phyloP scores from a whole-genome alignment of 1,139 yeast genomes.

The Suhomyces bolitotheri region DNA sequence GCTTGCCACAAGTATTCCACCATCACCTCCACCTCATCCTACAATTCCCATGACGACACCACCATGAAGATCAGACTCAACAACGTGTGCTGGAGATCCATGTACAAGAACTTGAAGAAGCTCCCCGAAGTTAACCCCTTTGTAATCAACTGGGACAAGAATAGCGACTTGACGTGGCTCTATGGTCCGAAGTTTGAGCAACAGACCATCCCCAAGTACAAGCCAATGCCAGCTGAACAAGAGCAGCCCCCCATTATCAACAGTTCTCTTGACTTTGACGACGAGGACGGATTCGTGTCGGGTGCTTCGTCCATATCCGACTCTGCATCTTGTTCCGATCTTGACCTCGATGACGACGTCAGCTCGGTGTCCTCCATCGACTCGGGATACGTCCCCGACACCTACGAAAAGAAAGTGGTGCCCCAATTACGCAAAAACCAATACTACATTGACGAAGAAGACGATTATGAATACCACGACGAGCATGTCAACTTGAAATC shows the following conservation, averaged over 20 bases:
- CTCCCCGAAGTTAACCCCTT: constrained; percentile 35
- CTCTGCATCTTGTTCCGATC: constrained; percentile 9
- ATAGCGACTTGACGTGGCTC: constrained; percentile 47
- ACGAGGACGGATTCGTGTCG: constrained; percentile 9
- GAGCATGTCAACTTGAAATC: constrained; percentile 13
- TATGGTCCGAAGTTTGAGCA: constrained; percentile 41
- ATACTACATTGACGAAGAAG: constrained; percentile 10
- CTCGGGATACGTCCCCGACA: constrained; percentile 18
- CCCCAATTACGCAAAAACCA: constrained; percentile 7
- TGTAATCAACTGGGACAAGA: constrained; percentile 46
- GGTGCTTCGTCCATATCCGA: constrained; percentile 10
- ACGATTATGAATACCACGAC: constrained; percentile 9
- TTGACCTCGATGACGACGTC: constrained; percentile 11
- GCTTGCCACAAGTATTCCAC: constrained; percentile 10
- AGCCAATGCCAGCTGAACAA: no score
- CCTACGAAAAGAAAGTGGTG: constrained; percentile 6
- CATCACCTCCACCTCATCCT: constrained; percentile 2
- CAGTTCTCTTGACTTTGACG: background rate
- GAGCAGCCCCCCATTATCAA: background rate
- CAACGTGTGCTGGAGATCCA: constrained; percentile 47
- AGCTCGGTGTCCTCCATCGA: constrained; percentile 18
- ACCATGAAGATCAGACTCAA: constrained; percentile 21
- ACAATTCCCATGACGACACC: background rate
- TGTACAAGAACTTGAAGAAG: constrained; percentile 33
- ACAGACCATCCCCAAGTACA: no score